Conservation (phyloP, 371 early-diverging fungal genomes). For the Circinella umbellata region DNA sequence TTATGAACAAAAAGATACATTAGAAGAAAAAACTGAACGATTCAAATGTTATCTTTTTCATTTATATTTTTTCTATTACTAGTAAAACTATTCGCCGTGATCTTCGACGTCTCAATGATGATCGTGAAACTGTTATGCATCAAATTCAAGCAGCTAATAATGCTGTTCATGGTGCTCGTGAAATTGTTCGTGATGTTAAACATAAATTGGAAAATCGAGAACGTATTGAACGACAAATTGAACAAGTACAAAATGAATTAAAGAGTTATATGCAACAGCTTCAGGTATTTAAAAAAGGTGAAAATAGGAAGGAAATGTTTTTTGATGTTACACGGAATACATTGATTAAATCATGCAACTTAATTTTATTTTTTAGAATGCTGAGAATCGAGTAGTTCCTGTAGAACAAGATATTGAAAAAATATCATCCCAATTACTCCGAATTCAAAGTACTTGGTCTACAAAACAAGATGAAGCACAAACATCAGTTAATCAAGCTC, state of each 20-base stretch:
- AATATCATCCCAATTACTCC: conserved; percentile 33
- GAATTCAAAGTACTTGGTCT: conserved; percentile 30
- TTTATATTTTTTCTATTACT: not conserved
- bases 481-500: conserved; percentile 31
- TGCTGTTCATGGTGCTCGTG: conserved; percentile 48
- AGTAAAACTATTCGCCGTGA: conserved; percentile 51
- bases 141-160: conserved; percentile 54
- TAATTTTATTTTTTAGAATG: conserved; percentile 7
- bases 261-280: conserved; percentile 21
- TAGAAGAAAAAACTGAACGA: too few species aligned
- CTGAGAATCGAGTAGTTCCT: conserved; percentile 27
- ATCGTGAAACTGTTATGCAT: conserved; percentile 43
- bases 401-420: conserved; percentile 31
- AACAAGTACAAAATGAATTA: conserved; percentile 27
- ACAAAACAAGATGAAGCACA: conserved; percentile 35
- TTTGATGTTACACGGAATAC: not conserved
- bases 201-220: conserved; percentile 33
- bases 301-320: not conserved
- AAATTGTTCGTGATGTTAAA: conserved; percentile 38
- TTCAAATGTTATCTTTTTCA: too few species aligned
- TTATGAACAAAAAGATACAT: too few species aligned
- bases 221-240: conserved; percentile 35
- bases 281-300: not conserved
- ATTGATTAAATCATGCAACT: not conserved
- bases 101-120: conserved; percentile 57